A percentile compares a stretch with the other conserved stretches of the same genome.
phyloP scores from a whole-genome alignment of 2,329 filamentous ascomycete species.

The Penicillium sp. region DNA sequence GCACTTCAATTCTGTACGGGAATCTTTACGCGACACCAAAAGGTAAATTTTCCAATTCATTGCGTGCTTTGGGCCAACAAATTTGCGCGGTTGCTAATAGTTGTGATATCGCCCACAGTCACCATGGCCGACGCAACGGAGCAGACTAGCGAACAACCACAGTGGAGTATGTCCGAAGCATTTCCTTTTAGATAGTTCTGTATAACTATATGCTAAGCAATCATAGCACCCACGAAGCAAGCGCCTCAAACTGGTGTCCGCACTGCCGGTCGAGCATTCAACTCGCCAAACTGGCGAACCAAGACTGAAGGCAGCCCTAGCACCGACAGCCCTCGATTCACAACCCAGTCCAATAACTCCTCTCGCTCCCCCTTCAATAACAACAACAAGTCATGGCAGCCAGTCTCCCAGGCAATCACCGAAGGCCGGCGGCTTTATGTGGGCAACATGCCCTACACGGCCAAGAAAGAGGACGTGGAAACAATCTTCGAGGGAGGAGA shows the following conservation, averaged over 20 bases:
- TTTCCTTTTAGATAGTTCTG: neutral
- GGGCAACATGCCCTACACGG: constrained; percentile 54
- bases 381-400: constrained; percentile 13
- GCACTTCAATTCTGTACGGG: neutral
- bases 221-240: constrained; percentile 27
- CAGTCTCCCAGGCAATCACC: constrained; percentile 32
- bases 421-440: constrained; percentile 50
- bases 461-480: constrained; percentile 50
- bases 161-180: constrained; percentile 11
- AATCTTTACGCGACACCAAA: neutral
- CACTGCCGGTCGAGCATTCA: constrained; percentile 35
- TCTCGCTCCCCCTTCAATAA: constrained; percentile 29
- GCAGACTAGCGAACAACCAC: constrained; percentile 9
- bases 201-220: constrained; percentile 11
- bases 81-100: neutral
- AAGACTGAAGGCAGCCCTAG: constrained; percentile 36
- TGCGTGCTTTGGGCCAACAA: neutral
- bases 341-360: constrained; percentile 24
- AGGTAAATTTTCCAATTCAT: neutral
- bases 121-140: constrained; percentile 14
- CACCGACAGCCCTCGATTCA: constrained; percentile 23
- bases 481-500: constrained; percentile 43
- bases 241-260: constrained; percentile 30
- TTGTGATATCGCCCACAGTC: neutral
- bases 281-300: constrained; percentile 40